A percentile compares a stretch with the other conserved stretches of the same genome.
Conservation (phyloP, 2,329 filamentous ascomycete species). For the Cladorrhinum sp. region DNA sequence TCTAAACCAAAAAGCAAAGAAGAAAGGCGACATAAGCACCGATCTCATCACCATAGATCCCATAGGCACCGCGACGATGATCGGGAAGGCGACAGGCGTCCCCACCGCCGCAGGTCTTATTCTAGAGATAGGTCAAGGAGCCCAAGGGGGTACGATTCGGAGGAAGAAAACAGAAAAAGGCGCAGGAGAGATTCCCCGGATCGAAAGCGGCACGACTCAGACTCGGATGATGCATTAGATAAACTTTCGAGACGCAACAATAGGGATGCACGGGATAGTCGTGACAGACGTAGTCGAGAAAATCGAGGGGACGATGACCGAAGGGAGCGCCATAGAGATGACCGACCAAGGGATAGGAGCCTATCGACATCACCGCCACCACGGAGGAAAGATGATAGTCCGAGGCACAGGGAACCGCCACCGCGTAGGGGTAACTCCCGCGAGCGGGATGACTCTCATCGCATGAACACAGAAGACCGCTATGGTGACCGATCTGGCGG, state of each 20-base stretch:
- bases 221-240: conserved; percentile 13
- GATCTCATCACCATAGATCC: conserved; percentile 41
- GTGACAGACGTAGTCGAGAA: conserved; percentile 10
- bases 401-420: conserved; percentile 29
- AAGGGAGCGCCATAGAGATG: conserved; percentile 7
- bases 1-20: conserved; percentile 37
- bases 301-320: conserved; percentile 14
- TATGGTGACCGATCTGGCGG: conserved; percentile 10
- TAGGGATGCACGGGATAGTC: neutral
- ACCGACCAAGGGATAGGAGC: conserved; percentile 7
- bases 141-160: conserved; percentile 35
- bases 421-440: conserved; percentile 17
- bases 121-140: conserved; percentile 45
- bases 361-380: conserved; percentile 24
- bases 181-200: conserved; percentile 32
- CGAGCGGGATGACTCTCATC: conserved; percentile 10
- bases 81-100: conserved; percentile 39
- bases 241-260: neutral
- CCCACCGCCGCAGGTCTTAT: conserved; percentile 43
- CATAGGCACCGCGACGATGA: conserved; percentile 41
- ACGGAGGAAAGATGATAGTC: conserved; percentile 32
- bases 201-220: conserved; percentile 17
- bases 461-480: conserved; percentile 2
- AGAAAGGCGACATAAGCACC: conserved; percentile 41
- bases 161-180: conserved; percentile 26